phyloP scores from a whole-genome alignment of 306 rosid species.

The Corylus americana region DNA sequence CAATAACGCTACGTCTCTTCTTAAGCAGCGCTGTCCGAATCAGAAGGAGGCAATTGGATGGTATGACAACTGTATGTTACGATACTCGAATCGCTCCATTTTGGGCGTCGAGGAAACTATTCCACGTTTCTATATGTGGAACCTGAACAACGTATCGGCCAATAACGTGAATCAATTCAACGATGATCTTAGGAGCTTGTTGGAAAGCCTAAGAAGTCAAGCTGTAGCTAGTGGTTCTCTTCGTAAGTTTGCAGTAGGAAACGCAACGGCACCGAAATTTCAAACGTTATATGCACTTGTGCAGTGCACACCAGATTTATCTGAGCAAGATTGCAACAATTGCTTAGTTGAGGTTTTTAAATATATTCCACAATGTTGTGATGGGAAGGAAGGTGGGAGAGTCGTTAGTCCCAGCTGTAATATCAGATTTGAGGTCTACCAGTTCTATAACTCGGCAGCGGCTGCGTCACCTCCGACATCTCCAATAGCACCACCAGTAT shows the following conservation, averaged over 20 bases:
- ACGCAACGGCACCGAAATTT: not conserved
- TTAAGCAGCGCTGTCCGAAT: conserved; percentile 36
- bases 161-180: conserved; percentile 8
- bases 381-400: conserved; percentile 20
- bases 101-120: conserved; percentile 9
- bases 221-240: conserved; percentile 20
- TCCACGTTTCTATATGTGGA: not conserved
- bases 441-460: conserved; percentile 11
- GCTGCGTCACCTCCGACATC: not conserved
- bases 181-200: conserved; percentile 19
- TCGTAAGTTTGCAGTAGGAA: conserved; percentile 22
- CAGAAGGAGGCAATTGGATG: conserved; percentile 52
- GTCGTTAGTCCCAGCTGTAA: conserved; percentile 43
- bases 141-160: not conserved
- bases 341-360: not conserved
- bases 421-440: conserved; percentile 21
- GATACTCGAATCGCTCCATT: conserved; percentile 42
- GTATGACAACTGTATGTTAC: conserved; percentile 43
- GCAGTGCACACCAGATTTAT: conserved; percentile 40
- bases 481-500: too few relatives aligned
- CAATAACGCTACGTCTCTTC: conserved; percentile 30
- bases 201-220: not conserved
- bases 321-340: conserved; percentile 1
- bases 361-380: not conserved
- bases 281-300: conserved; percentile 16